These are phyloP conservation scores for Colletotrichum sp. DNA, from an alignment of 2,329 filamentous ascomycete genomes.

Conservation along the genomic window DNA sequence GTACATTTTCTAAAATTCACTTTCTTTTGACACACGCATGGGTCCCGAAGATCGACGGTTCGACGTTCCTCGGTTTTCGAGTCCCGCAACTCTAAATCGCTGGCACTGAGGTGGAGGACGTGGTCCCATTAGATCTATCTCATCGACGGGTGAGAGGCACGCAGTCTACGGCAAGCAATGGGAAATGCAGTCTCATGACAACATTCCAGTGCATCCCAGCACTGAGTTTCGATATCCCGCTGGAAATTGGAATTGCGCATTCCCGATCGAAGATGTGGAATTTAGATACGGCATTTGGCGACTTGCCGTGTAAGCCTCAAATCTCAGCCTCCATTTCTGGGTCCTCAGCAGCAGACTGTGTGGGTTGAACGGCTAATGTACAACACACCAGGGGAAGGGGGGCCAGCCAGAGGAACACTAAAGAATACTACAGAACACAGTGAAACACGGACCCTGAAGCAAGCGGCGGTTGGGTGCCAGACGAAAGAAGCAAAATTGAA, in stretches of 20 bases:
- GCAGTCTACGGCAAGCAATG: not conserved
- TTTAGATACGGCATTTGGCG: not conserved
- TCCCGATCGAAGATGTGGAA: not conserved
- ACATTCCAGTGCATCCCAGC: not conserved
- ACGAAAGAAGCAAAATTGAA: not conserved
- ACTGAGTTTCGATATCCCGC: not conserved
- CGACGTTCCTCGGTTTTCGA: not conserved
- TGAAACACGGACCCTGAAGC: conserved; percentile 5
- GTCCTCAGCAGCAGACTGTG: not conserved
- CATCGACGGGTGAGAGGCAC: not conserved
- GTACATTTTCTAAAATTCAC: not conserved
- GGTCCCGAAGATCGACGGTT: conserved; percentile 11
- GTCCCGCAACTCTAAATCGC: conserved; percentile 19
- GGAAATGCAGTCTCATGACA: not conserved
- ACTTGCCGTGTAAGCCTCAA: not conserved
- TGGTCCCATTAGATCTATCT: not conserved
- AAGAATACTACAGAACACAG: not conserved
- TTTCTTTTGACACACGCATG: conserved; percentile 13
- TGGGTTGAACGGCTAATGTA: not conserved
- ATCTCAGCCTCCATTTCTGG: not conserved
- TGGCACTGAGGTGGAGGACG: not conserved
- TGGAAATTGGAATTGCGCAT: not conserved
- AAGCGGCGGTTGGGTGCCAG: not conserved
- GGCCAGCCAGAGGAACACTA: not conserved
- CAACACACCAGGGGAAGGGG: not conserved